Conservation (phyloP, 768 basidiomycete species). For the Macrolepiota dolichaula region DNA sequence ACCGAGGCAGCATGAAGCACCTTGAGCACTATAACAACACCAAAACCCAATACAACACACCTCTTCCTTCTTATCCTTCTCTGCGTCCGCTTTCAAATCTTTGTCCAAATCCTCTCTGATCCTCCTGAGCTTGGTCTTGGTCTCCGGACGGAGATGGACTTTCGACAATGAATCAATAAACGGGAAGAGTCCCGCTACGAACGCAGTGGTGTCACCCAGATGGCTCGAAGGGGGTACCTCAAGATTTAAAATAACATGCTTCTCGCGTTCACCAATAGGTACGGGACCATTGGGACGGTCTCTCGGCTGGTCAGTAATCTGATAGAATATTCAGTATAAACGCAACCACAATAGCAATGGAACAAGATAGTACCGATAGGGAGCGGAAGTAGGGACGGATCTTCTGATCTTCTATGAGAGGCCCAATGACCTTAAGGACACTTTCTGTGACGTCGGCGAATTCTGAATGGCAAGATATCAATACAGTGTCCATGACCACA, state of each 20-base stretch:
- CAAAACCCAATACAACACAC: slow-evolving; percentile 26
- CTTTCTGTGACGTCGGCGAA: slow-evolving; percentile 82
- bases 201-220: slow-evolving; percentile 46
- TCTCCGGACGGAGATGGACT: slow-evolving; percentile 74
- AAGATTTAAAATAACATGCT: slow-evolving; percentile 74
- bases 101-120: slow-evolving; percentile 70
- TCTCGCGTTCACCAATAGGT: slow-evolving; percentile 49
- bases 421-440: slow-evolving; percentile 55
- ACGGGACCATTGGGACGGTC: slow-evolving; percentile 57
- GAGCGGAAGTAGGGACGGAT: slow-evolving; percentile 80
- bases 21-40: neutral
- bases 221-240: slow-evolving; percentile 47
- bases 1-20: neutral
- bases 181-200: slow-evolving; percentile 69
- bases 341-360: neutral
- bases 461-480: slow-evolving; percentile 40
- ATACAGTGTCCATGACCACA: slow-evolving; percentile 2
- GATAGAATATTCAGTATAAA: slow-evolving; percentile 8
- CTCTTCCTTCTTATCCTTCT: slow-evolving; percentile 70
- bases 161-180: slow-evolving; percentile 68
- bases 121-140: slow-evolving; percentile 71
- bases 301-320: slow-evolving; percentile 86
- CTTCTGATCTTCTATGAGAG: slow-evolving; percentile 60
- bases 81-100: slow-evolving; percentile 62
- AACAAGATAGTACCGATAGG: slow-evolving; percentile 56